A percentile compares a stretch with the other conserved stretches of the same genome.
phyloP scores from a whole-genome alignment of 768 basidiomycete genomes.

The Hirschioporus abietinus region DNA sequence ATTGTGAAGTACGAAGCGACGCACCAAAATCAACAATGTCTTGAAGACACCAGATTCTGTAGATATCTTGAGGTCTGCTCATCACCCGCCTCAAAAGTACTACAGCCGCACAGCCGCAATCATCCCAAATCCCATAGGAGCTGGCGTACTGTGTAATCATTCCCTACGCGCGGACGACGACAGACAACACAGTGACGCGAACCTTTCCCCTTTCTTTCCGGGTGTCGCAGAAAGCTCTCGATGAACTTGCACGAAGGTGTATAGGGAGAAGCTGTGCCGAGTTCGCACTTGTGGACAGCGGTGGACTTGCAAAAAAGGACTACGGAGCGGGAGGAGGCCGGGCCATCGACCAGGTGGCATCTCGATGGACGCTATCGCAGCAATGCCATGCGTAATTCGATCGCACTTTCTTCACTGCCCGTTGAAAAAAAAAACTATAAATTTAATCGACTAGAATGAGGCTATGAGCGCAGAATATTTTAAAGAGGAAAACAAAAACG shows the following conservation, averaged over 20 bases:
- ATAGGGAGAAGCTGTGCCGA: slow-evolving; percentile 85
- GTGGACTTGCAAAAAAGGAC: slow-evolving; percentile 68
- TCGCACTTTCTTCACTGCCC: too few relatives aligned
- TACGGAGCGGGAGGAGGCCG: slow-evolving; percentile 81
- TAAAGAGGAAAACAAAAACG: too few relatives aligned
- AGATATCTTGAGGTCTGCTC: slow-evolving; percentile 80
- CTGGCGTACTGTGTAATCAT: slow-evolving; percentile 92
- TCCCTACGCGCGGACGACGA: slow-evolving; percentile 85
- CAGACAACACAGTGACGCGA: slow-evolving; percentile 83
- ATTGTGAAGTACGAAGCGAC: slow-evolving; percentile 19
- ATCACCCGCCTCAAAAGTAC: slow-evolving; percentile 72
- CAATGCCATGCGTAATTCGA: slow-evolving; percentile 88
- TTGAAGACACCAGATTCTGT: slow-evolving; percentile 96
- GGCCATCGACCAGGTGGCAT: slow-evolving; percentile 77
- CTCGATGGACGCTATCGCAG: slow-evolving; percentile 88
- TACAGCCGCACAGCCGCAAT: slow-evolving; percentile 83
- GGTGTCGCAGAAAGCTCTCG: slow-evolving; percentile 63
- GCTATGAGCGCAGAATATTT: too few relatives aligned
- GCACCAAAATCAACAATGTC: slow-evolving; percentile 86
- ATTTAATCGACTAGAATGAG: too few relatives aligned
- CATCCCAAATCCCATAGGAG: too few relatives aligned
- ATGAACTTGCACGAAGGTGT: slow-evolving; percentile 89
- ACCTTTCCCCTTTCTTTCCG: slow-evolving; percentile 88
- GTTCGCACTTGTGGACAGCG: slow-evolving; percentile 77
- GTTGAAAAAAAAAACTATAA: too few relatives aligned